Percentiles rank a stretch among this genome's conserved stretches.
Conservation (phyloP, 768 basidiomycete genomes). For the Suillus luteus region DNA sequence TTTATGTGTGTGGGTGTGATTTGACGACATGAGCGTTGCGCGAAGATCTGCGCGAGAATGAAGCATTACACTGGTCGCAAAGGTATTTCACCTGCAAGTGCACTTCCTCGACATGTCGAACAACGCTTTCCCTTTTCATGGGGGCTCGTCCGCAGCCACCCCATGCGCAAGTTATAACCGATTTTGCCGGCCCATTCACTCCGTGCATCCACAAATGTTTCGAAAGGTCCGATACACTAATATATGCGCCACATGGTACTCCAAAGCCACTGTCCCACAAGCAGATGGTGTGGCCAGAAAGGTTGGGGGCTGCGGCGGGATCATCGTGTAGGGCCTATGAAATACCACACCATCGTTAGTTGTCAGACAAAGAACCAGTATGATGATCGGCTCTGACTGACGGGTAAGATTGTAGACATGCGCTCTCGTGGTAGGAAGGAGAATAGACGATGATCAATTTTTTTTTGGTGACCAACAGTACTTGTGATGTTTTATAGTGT, state of each 20-base stretch:
- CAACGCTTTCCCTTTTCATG: conserved; percentile 33
- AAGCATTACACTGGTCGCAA: conserved; percentile 26
- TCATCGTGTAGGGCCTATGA: background rate
- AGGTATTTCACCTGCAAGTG: conserved; percentile 22
- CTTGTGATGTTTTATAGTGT: background rate
- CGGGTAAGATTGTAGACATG: background rate
- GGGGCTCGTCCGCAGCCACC: conserved; percentile 12
- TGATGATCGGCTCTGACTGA: background rate
- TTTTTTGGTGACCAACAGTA: background rate
- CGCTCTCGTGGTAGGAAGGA: background rate
- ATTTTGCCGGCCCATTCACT: conserved; percentile 21
- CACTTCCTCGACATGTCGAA: conserved; percentile 28
- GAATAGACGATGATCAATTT: background rate
- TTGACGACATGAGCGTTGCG: conserved; percentile 16
- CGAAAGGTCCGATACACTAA: conserved; percentile 18
- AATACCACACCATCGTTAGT: background rate
- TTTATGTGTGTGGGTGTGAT: background rate
- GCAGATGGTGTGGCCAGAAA: background rate
- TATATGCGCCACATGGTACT: conserved; percentile 3
- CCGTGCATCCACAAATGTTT: conserved; percentile 28
- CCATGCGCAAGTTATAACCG: conserved; percentile 22
- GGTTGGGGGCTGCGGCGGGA: background rate
- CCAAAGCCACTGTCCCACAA: conserved; percentile 16
- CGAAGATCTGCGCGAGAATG: conserved; percentile 29
- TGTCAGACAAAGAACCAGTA: background rate